A percentile compares a stretch with the other conserved stretches of the same genome.
Conservation (phyloP, 179 eudicot species). For the Pouteria campechiana region DNA sequence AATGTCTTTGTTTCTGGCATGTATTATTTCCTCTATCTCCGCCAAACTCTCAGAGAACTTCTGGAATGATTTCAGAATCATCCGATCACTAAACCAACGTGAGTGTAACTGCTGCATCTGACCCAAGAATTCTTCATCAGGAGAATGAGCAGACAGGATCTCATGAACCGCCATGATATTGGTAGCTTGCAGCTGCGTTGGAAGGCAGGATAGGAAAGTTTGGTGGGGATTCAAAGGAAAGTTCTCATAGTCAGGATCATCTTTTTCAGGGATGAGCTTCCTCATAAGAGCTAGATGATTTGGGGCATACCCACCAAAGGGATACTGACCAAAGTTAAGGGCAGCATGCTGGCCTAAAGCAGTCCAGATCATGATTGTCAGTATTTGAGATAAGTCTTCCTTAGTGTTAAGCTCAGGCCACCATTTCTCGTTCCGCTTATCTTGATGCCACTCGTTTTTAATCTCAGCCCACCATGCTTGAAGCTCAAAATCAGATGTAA, state of each 20-base stretch:
- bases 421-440: slow-evolving; percentile 77
- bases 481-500: slow-evolving; percentile 63
- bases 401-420: slow-evolving; percentile 80
- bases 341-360: slow-evolving; percentile 98
- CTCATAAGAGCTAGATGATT: slow-evolving; percentile 83
- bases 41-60: slow-evolving; percentile 37
- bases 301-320: slow-evolving; percentile 83
- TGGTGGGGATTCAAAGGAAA: slow-evolving; percentile 49
- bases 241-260: slow-evolving; percentile 43
- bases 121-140: slow-evolving; percentile 75
- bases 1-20: slow-evolving; percentile 46
- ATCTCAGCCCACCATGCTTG: slow-evolving; percentile 95
- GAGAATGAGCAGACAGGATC: slow-evolving; percentile 73
- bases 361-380: slow-evolving; percentile 74
- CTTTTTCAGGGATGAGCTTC: slow-evolving; percentile 55
- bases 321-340: slow-evolving; percentile 92
- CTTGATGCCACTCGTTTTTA: slow-evolving; percentile 58
- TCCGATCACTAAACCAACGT: slow-evolving; percentile 34
- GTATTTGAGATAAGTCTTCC: slow-evolving; percentile 54
- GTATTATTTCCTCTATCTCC: slow-evolving; percentile 53
- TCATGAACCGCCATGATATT: slow-evolving; percentile 89
- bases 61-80: slow-evolving; percentile 31
- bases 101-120: slow-evolving; percentile 29
- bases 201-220: slow-evolving; percentile 58
- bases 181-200: slow-evolving; percentile 84